phyloP scores from a whole-genome alignment of 192 early-diverging fungal species.

The Coemansia sp. region DNA sequence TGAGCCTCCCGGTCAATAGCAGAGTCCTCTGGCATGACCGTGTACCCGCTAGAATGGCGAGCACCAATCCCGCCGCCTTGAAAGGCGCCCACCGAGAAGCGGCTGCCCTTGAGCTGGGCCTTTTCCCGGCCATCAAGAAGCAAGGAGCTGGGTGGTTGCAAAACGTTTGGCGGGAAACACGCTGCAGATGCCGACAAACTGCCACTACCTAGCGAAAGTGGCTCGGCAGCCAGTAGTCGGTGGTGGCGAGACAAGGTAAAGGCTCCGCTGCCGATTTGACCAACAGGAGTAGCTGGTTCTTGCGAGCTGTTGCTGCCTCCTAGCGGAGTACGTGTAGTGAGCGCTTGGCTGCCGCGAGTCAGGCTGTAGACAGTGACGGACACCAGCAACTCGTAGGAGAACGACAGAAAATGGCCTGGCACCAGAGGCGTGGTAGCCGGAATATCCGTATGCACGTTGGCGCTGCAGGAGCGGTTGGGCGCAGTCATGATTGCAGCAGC shows the following conservation, averaged over 20 bases:
- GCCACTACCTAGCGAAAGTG: neutral
- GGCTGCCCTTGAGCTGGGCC: constrained; percentile 16
- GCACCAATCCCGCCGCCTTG: constrained; percentile 9
- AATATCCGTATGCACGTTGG: constrained; percentile 44
- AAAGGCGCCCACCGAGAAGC: constrained; percentile 41
- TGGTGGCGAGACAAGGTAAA: constrained; percentile 12
- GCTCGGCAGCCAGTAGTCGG: constrained; percentile 15
- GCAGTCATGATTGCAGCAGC: constrained; percentile 17
- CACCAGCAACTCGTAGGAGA: constrained; percentile 49
- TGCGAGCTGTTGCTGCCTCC: constrained; percentile 8
- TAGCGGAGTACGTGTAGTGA: constrained; percentile 38
- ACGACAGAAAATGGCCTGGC: constrained; percentile 41
- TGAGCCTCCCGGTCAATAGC: neutral
- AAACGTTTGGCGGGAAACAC: constrained; percentile 20
- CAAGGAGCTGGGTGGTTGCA: constrained; percentile 6
- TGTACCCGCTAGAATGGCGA: neutral
- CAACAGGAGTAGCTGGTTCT: constrained; percentile 16
- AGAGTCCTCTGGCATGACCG: neutral
- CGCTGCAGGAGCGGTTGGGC: constrained; percentile 34
- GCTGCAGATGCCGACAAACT: constrained; percentile 32
- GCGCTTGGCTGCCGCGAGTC: constrained; percentile 28
- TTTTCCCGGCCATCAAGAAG: constrained; percentile 26
- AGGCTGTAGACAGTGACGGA: constrained; percentile 40
- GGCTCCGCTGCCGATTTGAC: neutral
- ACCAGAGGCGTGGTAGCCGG: constrained; percentile 28